Conservation (phyloP, 1,284 basidiomycete genomes). For the Melampsora larici-populina region DNA sequence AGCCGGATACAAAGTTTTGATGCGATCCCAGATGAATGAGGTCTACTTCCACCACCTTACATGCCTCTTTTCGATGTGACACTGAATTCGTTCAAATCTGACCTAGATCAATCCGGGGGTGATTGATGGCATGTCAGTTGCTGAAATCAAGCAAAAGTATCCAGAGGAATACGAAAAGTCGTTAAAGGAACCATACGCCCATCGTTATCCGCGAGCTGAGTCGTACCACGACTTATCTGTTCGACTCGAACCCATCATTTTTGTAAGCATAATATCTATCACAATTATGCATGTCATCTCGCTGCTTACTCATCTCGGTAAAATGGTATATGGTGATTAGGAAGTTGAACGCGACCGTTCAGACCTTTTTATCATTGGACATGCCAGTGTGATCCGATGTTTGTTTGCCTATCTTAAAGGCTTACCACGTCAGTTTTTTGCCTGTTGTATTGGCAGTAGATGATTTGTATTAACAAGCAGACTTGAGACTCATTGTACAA, state of each 20-base stretch:
- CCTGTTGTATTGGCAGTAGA: no score
- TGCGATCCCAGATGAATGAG: constrained; percentile 42
- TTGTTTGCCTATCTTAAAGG: constrained; percentile 58
- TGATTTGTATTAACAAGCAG: no score
- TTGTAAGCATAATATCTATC: constrained; percentile 55
- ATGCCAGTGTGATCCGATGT: constrained; percentile 96
- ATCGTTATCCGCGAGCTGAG: constrained; percentile 57
- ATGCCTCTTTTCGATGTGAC: not conserved
- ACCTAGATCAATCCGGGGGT: constrained; percentile 82
- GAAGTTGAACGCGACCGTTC: constrained; percentile 41
- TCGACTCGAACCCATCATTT: constrained; percentile 70
- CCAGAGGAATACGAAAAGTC: constrained; percentile 93
- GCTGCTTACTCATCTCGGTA: not conserved
- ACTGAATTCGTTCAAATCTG: not conserved
- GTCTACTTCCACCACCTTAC: not conserved
- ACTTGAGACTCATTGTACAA: no score
- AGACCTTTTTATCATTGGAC: constrained; percentile 63
- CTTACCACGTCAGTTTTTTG: constrained; percentile 22
- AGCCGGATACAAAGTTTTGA: constrained; percentile 41
- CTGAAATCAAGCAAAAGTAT: constrained; percentile 83
- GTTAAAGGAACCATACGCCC: constrained; percentile 72
- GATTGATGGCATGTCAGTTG: constrained; percentile 88
- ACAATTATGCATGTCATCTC: not conserved
- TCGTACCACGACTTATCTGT: constrained; percentile 77
- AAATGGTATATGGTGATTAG: not conserved